Percentiles rank a stretch among this genome's conserved stretches.
Evolutionary conservation across 768 basidiomycete species (phyloP).

Genomic region (Boletus vinaceobasis): DNA sequence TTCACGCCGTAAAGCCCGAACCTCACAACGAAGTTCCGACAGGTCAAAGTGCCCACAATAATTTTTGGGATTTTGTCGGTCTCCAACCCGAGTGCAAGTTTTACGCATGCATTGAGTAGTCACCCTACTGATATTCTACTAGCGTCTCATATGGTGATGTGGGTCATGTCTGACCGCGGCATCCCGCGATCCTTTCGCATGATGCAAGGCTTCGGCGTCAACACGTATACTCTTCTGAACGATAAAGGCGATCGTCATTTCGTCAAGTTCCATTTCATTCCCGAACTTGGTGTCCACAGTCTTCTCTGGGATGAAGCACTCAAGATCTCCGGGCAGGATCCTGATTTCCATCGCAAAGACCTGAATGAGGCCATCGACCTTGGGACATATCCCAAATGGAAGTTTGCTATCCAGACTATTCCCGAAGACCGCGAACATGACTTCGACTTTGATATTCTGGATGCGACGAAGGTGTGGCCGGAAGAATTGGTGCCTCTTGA

Average conservation of each 20-base stretch:
- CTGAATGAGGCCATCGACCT: constrained; percentile 76
- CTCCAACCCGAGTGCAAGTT: constrained; percentile 60
- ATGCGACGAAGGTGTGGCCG: constrained; percentile 85
- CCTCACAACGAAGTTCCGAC: constrained; percentile 78
- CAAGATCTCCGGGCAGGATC: constrained; percentile 80
- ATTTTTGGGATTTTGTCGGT: constrained; percentile 83
- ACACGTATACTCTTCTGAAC: constrained; percentile 78
- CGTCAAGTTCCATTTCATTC: constrained; percentile 85
- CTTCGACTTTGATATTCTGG: constrained; percentile 86
- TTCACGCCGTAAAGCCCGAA: constrained; percentile 85
- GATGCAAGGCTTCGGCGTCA: constrained; percentile 90
- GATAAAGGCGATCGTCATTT: constrained; percentile 64
- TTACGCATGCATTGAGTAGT: neutral
- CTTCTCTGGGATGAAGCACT: constrained; percentile 89
- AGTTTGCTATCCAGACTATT: constrained; percentile 63
- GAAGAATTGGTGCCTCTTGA: constrained; percentile 76
- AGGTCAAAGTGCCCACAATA: constrained; percentile 73
- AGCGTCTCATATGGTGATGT: constrained; percentile 76
- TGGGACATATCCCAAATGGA: constrained; percentile 74
- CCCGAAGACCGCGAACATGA: constrained; percentile 69
- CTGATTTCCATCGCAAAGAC: constrained; percentile 89
- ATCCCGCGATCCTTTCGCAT: constrained; percentile 84
- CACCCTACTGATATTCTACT: constrained; percentile 15
- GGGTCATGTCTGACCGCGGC: constrained; percentile 81
- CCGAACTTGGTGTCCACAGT: constrained; percentile 80